A percentile compares a stretch with the other conserved stretches of the same genome.
Conservation (phyloP, 2,329 filamentous ascomycete species). For the Apiospora arundinis region DNA sequence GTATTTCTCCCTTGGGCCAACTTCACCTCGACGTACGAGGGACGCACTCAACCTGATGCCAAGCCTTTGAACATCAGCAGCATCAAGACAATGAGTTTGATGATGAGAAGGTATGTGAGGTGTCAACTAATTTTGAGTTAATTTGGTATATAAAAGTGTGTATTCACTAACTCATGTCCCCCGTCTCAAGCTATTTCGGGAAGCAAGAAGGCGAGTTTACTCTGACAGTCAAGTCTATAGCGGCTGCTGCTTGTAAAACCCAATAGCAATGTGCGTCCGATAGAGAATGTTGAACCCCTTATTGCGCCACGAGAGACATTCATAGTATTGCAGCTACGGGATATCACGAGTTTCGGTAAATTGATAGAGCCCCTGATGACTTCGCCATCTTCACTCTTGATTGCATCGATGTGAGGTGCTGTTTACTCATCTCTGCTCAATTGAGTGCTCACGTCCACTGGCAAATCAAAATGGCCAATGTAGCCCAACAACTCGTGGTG, state of each 20-base stretch:
- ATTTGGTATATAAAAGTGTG: accelerated
- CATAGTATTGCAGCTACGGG: not conserved
- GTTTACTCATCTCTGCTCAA: too few species aligned
- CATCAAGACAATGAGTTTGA: not conserved
- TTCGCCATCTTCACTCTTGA: too few species aligned
- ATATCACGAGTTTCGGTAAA: too few species aligned
- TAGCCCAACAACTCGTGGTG: too few species aligned
- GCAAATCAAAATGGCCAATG: too few species aligned
- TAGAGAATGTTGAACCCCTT: too few species aligned
- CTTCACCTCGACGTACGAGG: not conserved
- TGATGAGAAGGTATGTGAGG: not conserved
- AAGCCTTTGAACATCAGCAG: not conserved
- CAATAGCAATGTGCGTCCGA: too few species aligned
- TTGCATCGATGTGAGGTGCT: too few species aligned
- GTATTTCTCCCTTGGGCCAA: not conserved
- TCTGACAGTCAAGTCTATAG: not conserved
- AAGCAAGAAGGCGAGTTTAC: conserved; percentile 1
- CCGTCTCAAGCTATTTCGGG: not conserved
- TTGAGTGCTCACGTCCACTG: too few species aligned
- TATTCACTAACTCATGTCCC: not conserved
- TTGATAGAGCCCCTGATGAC: too few species aligned
- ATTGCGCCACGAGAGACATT: not conserved
- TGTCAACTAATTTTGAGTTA: not conserved
- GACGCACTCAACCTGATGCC: not conserved
- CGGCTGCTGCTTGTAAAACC: not conserved